These are phyloP conservation scores for Diplodia mutila DNA, from an alignment of 2,329 filamentous ascomycete species.

Conservation along the genomic window DNA sequence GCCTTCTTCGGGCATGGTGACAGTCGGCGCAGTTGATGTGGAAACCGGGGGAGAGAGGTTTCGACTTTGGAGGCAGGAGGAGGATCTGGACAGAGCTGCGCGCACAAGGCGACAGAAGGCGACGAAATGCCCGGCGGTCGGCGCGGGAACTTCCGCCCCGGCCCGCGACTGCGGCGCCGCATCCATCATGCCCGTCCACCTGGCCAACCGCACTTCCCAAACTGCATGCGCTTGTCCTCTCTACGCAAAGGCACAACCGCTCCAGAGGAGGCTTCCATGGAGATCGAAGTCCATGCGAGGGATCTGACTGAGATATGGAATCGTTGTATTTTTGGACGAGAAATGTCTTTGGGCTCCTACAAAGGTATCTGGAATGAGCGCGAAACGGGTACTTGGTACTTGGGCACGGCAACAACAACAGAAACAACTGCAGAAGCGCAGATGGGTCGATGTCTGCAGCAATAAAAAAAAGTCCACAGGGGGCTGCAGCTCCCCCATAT, in stretches of 20 bases:
- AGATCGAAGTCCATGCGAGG: background rate
- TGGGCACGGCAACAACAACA: background rate
- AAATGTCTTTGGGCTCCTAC: background rate
- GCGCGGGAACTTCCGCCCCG: conserved; percentile 13
- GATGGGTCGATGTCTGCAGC: no score
- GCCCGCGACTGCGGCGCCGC: background rate
- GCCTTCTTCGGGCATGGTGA: conserved; percentile 75
- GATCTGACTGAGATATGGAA: background rate
- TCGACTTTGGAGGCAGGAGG: background rate
- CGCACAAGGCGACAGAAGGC: conserved; percentile 10
- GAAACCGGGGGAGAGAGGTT: background rate
- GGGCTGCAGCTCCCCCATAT: background rate
- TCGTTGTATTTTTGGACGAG: background rate
- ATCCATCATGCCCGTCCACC: background rate
- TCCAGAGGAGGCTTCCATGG: background rate
- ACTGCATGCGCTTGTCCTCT: background rate
- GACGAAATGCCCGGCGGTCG: conserved; percentile 12
- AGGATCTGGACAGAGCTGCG: conserved; percentile 6
- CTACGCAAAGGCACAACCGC: background rate
- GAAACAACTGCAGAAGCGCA: background rate
- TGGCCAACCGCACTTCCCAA: background rate
- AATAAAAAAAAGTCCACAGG: background rate
- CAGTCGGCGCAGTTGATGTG: background rate
- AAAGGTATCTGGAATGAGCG: background rate
- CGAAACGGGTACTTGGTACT: background rate